Conservation (phyloP, 768 basidiomycete species). For the Hebeloma cylindrosporum region DNA sequence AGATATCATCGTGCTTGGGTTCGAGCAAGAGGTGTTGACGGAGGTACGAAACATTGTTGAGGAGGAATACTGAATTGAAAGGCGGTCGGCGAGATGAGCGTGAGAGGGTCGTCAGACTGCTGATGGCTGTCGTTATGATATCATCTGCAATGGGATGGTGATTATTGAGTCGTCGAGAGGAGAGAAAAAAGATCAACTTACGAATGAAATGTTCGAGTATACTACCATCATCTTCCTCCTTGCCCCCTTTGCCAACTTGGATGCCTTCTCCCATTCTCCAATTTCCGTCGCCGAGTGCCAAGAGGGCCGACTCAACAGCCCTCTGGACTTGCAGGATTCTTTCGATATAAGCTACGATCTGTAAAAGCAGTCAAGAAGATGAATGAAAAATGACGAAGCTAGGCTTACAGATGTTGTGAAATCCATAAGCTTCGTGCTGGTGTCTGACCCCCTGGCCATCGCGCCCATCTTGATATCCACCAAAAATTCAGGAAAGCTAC, state of each 20-base stretch:
- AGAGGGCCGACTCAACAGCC: constrained; percentile 64
- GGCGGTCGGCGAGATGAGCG: constrained; percentile 59
- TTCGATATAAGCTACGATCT: constrained; percentile 72
- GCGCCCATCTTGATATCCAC: constrained; percentile 74
- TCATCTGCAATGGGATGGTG: constrained; percentile 50
- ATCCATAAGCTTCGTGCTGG: constrained; percentile 64
- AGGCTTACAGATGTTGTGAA: constrained; percentile 52
- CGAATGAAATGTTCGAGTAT: constrained; percentile 77
- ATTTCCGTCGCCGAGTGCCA: constrained; percentile 81
- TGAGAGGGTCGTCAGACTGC: constrained; percentile 62
- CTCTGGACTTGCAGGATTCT: constrained; percentile 67
- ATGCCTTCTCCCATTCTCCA: constrained; percentile 92
- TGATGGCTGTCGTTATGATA: constrained; percentile 64
- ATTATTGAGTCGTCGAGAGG: background rate
- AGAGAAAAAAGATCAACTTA: constrained; percentile 35
- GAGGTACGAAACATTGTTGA: constrained; percentile 79
- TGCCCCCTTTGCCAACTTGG: constrained; percentile 43
- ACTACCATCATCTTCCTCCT: constrained; percentile 54
- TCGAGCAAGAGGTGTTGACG: constrained; percentile 56
- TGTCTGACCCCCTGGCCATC: constrained; percentile 54
- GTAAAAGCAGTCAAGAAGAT: constrained; percentile 5
- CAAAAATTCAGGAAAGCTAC: constrained; percentile 83
- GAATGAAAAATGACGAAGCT: constrained; percentile 1
- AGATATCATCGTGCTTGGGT: constrained; percentile 47
- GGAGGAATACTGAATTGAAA: constrained; percentile 71